These are phyloP conservation scores for Yamadazyma sp. DNA, from an alignment of 1,139 yeast species.

Conservation along the genomic window DNA sequence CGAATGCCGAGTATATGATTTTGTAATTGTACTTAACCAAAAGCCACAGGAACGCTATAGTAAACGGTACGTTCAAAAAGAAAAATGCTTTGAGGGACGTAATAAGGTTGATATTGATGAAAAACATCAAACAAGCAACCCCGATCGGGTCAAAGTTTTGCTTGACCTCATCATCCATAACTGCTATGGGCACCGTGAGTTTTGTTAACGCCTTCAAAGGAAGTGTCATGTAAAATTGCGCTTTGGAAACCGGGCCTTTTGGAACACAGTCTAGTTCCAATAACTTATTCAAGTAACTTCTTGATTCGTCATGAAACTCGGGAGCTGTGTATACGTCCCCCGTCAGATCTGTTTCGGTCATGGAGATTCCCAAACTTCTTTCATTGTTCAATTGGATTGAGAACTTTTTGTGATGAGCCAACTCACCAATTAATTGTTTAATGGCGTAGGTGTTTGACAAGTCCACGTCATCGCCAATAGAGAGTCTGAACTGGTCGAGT, in stretches of 20 bases:
- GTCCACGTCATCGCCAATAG: constrained; percentile 12
- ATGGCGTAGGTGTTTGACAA: constrained; percentile 36
- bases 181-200: constrained; percentile 11
- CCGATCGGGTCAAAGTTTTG: constrained; percentile 2
- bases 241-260: constrained; percentile 1
- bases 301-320: not conserved
- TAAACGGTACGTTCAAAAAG: constrained; percentile 4
- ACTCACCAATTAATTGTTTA: constrained; percentile 32
- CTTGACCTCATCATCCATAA: not conserved
- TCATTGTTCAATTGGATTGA: constrained; percentile 8
- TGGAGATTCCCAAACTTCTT: constrained; percentile 8
- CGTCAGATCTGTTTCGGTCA: constrained; percentile 3
- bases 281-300: constrained; percentile 1
- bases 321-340: not conserved
- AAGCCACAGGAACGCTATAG: not conserved
- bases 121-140: constrained; percentile 5
- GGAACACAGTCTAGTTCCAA: constrained; percentile 5
- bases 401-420: constrained; percentile 16
- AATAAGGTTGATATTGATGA: constrained; percentile 11
- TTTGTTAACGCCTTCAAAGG: constrained; percentile 9
- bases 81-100: constrained; percentile 1
- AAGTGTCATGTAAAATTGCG: constrained; percentile 6
- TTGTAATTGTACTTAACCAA: constrained; percentile 7
- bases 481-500: constrained; percentile 17
- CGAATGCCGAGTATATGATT: constrained; percentile 38